These are phyloP conservation scores for Miamiensis avidus DNA, from an alignment of 169 alveolate genomes.

Conservation along the genomic window DNA sequence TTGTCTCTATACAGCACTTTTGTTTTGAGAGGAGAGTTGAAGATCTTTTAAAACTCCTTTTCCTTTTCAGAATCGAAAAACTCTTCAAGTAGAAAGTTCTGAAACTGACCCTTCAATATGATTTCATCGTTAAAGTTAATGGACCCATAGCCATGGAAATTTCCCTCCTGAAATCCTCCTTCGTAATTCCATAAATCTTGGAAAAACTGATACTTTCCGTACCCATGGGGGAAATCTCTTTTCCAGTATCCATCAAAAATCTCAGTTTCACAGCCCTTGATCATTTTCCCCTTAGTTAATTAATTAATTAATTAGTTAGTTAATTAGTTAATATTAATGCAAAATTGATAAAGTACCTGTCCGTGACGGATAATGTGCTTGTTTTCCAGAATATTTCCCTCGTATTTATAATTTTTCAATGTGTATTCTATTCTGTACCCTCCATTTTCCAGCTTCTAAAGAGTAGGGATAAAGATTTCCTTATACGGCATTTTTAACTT, in stretches of 20 bases:
- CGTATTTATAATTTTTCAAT: not conserved
- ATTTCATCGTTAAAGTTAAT: not conserved
- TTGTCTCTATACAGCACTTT: not conserved
- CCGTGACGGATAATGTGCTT: not conserved
- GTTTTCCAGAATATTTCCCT: not conserved
- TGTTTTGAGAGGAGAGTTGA: not conserved
- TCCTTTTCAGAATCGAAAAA: not conserved
- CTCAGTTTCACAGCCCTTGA: not conserved
- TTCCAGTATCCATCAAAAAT: constrained; percentile 21
- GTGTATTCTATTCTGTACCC: not conserved
- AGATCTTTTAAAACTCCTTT: too few relatives aligned
- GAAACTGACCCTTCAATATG: too few relatives aligned
- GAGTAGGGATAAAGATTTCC: constrained; percentile 7
- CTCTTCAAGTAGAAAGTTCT: not conserved
- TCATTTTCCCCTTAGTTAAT: constrained; percentile 1
- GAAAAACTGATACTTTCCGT: constrained; percentile 7
- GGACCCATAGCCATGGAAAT: not conserved
- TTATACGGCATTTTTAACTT: constrained; percentile 13
- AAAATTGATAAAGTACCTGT: not conserved
- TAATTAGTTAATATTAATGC: not conserved
- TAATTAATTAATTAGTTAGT: not conserved
- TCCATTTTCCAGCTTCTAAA: not conserved
- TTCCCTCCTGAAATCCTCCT: not conserved
- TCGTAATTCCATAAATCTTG: constrained; percentile 11
- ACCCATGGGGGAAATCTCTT: constrained; percentile 16